phyloP scores from a whole-genome alignment of 768 basidiomycete genomes.

The Xerocomellus intermedius region DNA sequence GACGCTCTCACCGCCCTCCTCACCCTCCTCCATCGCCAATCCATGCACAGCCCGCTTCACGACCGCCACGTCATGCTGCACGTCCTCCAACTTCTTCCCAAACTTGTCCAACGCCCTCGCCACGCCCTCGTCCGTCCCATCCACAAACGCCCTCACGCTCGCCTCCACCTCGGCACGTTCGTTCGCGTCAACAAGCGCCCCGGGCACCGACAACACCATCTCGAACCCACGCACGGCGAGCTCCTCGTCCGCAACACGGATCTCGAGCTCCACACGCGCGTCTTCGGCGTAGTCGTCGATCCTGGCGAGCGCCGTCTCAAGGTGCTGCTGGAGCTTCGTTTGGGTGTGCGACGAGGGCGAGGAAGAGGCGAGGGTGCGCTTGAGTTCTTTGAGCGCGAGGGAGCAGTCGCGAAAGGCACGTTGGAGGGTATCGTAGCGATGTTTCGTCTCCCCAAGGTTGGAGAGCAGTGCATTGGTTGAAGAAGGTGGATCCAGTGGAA shows the following conservation, averaged over 20 bases:
- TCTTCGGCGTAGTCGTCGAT: slow-evolving; percentile 77
- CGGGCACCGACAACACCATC: slow-evolving; percentile 60
- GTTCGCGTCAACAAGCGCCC: slow-evolving; percentile 33
- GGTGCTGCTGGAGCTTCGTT: slow-evolving; percentile 20
- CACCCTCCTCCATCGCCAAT: slow-evolving; percentile 9
- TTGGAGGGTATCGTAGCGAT: slow-evolving; percentile 62
- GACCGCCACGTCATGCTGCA: slow-evolving; percentile 72
- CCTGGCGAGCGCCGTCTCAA: slow-evolving; percentile 55
- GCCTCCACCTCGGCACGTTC: slow-evolving; percentile 41
- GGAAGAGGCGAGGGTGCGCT: slow-evolving; percentile 23
- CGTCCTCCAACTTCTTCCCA: slow-evolving; percentile 61
- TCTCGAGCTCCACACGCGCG: slow-evolving; percentile 79
- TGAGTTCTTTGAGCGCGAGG: slow-evolving; percentile 59
- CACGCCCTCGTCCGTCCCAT: slow-evolving; percentile 19
- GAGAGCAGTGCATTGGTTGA: no score
- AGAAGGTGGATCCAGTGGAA: no score
- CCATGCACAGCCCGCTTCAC: slow-evolving; percentile 62
- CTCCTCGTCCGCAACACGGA: slow-evolving; percentile 69
- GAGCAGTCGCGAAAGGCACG: slow-evolving; percentile 69
- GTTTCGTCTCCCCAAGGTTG: slow-evolving; percentile 42
- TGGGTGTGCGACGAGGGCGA: slow-evolving; percentile 1
- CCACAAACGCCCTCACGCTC: slow-evolving; percentile 46
- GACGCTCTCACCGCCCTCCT: neutral
- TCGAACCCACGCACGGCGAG: slow-evolving; percentile 65
- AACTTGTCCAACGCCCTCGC: slow-evolving; percentile 48